Evolutionary conservation across 2,329 filamentous ascomycete species (phyloP), one percentile per base, ranked within the genome.

Genomic region (Lachnellula arida): DNA sequence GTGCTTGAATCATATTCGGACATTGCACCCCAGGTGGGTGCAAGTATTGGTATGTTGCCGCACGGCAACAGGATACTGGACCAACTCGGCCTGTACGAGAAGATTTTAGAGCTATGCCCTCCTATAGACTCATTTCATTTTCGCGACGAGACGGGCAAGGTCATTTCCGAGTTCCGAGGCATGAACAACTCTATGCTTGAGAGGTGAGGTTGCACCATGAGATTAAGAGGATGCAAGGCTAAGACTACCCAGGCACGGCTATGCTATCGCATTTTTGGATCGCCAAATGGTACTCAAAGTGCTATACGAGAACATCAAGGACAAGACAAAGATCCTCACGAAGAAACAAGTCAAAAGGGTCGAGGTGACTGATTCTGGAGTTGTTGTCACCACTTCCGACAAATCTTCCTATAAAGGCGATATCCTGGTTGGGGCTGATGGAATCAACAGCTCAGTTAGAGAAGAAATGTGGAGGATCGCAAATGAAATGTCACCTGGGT

Each of bases 41-140:
- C 78, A 1, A 74, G 72, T 1, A 76, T 82, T 37, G 75, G 70
- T 0, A 59, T 81, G 0, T 60, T 71, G 0, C 69, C 78, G 0
- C 71, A 76, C 32, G 76, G 75, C 1, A 56, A 67, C 3, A 70
- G 74, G 0, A 75, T 82, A 9, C 63, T 81, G 0, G 78, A 81
- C 51, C 80, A 83, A 63, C 63, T 82, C 0, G 78, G 76, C 0
- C 60, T 69, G 37, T 74, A 61, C 12, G 67, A 72, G n/a, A 49
- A 59, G 40, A 25, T 61, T 4, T 14, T 47, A 9, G 46, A 46
- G 2, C 39, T 19, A 46, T 14, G 15, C 48, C 39, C 17, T n/a
- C 53, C 28, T 32, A 3, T 32, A 32, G 28, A 32, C 28, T 32
- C 28, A 4, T 32, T 32, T 4, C 28, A 25, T 55, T 42, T 22